Percentiles rank a stretch among this genome's conserved stretches.
phyloP scores from a whole-genome alignment of 1,139 yeast species.

The Suhomyces anneliseae region DNA sequence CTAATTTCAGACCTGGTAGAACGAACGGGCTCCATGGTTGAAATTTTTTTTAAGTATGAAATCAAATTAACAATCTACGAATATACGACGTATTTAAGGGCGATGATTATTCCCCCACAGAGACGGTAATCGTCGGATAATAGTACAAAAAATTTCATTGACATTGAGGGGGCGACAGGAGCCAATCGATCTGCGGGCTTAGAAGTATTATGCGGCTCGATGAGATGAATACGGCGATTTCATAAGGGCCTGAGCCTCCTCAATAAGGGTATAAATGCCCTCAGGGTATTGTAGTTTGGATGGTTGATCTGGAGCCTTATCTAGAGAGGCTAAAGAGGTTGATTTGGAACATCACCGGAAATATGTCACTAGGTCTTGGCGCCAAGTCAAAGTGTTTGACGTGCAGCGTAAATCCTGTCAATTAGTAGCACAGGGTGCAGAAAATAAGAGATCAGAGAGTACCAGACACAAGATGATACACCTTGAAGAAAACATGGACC shows the following conservation, averaged over 20 bases:
- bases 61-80: too few relatives aligned
- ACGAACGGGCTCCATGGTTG: not conserved
- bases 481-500: too few relatives aligned
- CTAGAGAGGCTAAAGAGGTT: too few relatives aligned
- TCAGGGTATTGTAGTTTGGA: too few relatives aligned
- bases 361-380: not conserved
- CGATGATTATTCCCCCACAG: too few relatives aligned
- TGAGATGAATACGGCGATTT: not conserved
- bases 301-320: too few relatives aligned
- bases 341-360: not conserved
- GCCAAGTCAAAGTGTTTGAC: not conserved
- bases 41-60: too few relatives aligned
- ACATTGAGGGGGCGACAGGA: not conserved
- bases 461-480: too few relatives aligned
- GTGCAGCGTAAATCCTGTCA: not conserved
- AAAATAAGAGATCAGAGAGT: too few relatives aligned
- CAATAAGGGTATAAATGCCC: not conserved
- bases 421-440: too few relatives aligned
- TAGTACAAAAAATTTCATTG: not conserved
- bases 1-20: slow-evolving; percentile 7
- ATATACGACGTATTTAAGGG: too few relatives aligned
- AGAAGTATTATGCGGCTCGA: not conserved
- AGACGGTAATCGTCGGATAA: too few relatives aligned
- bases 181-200: not conserved
- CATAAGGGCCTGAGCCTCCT: not conserved